Percentiles rank a stretch among this genome's conserved stretches.
These are phyloP conservation scores for Cynara cardunculus DNA, from an alignment of 129 eudicot species.

Conservation along the genomic window DNA sequence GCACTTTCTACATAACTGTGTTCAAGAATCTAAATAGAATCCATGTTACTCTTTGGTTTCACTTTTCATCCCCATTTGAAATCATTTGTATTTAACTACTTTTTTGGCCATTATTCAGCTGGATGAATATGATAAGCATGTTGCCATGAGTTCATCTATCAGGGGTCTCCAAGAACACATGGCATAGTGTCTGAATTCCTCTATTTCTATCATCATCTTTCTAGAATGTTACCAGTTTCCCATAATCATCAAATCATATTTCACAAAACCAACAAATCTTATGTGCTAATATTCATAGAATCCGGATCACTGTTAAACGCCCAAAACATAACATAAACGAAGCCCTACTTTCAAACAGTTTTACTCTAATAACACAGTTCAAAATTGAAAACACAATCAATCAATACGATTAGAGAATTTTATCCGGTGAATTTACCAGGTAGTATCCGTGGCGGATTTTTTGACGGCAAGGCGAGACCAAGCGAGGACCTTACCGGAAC, in stretches of 20 bases:
- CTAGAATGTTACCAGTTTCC: background rate
- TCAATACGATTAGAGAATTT: background rate
- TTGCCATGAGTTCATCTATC: background rate
- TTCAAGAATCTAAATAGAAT: too few relatives aligned
- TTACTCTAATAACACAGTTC: background rate
- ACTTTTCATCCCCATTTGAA: background rate
- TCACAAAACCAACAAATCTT: background rate
- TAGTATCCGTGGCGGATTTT: constrained; percentile 63
- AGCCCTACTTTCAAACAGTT: constrained; percentile 16
- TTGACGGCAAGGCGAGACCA: constrained; percentile 80
- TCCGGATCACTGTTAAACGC: background rate
- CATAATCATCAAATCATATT: background rate
- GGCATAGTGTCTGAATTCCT: background rate
- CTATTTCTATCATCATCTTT: background rate
- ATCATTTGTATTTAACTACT: background rate
- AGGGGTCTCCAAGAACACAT: background rate
- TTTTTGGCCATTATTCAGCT: background rate
- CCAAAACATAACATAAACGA: background rate
- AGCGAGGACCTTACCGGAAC: constrained; percentile 78
- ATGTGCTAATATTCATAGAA: background rate
- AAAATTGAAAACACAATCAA: background rate
- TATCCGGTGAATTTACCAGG: constrained; percentile 37
- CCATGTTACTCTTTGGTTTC: background rate
- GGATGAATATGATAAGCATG: background rate
- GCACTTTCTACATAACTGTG: background rate